Conservation (phyloP, 495 filamentous ascomycete genomes). For the Platismatia glauca region DNA sequence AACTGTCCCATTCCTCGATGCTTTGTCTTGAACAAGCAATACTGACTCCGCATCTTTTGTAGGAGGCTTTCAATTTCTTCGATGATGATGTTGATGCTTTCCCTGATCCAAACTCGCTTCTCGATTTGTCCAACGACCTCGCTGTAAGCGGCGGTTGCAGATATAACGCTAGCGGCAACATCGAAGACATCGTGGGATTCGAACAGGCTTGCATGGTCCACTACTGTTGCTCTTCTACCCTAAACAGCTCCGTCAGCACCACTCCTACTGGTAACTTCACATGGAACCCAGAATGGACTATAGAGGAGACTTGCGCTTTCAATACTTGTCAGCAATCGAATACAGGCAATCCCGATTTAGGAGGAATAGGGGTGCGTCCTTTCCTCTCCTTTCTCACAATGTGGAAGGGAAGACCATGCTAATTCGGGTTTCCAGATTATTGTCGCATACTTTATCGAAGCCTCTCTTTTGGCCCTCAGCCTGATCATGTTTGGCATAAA, state of each 20-base stretch:
- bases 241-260: not conserved
- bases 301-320: not conserved
- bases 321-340: slow-evolving; percentile 8
- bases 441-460: not conserved
- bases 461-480: not conserved
- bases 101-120: too few relatives aligned
- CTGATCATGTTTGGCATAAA: not conserved
- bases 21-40: too few relatives aligned
- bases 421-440: not conserved
- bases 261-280: not conserved
- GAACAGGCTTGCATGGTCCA: slow-evolving; percentile 1
- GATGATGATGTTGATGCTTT: too few relatives aligned
- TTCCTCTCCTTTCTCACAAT: not conserved
- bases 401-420: not conserved
- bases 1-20: too few relatives aligned
- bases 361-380: slow-evolving; percentile 1
- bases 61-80: too few relatives aligned
- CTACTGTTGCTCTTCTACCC: slow-evolving; percentile 4
- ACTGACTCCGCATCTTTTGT: too few relatives aligned
- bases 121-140: not conserved
- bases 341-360: slow-evolving; percentile 6
- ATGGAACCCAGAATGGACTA: slow-evolving; percentile 1
- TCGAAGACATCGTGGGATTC: not conserved
- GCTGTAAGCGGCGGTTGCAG: not conserved
- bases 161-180: not conserved